These are phyloP conservation scores for Noccaea caerulescens DNA, from an alignment of 345 rosid genomes.

Conservation along the genomic window DNA sequence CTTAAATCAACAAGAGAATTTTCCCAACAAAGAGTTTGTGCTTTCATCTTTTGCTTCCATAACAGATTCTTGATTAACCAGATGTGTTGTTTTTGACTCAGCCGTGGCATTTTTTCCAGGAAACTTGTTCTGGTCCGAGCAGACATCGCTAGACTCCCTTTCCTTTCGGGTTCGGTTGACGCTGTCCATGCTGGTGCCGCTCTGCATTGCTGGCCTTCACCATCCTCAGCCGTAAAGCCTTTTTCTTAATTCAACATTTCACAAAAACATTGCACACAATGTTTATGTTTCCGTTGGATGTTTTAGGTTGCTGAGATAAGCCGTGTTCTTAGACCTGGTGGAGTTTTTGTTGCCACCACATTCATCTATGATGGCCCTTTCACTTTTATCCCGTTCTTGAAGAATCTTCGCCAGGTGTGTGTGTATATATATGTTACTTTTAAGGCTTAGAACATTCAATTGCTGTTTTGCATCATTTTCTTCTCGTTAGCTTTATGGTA, in stretches of 20 bases:
- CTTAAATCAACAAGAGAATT: constrained; percentile 60
- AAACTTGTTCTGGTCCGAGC: constrained; percentile 79
- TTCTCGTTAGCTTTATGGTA: not conserved
- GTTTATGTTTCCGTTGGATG: constrained; percentile 16
- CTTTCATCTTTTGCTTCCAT: not conserved
- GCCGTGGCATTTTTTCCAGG: constrained; percentile 47
- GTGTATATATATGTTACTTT: constrained; percentile 10
- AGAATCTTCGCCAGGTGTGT: constrained; percentile 72
- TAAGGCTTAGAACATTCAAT: constrained; percentile 13
- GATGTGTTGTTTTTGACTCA: not conserved
- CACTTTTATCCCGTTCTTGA: constrained; percentile 52
- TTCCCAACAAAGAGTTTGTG: constrained; percentile 72
- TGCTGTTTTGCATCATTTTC: not conserved
- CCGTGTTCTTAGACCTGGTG: constrained; percentile 85
- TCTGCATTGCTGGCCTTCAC: constrained; percentile 95
- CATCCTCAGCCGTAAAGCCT: constrained; percentile 68
- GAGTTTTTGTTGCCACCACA: constrained; percentile 84
- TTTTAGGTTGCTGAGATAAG: constrained; percentile 80
- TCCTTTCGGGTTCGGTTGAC: constrained; percentile 69
- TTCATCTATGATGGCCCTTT: constrained; percentile 66
- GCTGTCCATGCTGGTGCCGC: constrained; percentile 96
- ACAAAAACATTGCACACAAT: not conserved
- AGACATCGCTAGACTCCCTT: constrained; percentile 87
- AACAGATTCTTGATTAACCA: constrained; percentile 10
- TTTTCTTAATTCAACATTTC: not conserved